Evolutionary conservation across 108 stramenopile species (phyloP).

Genomic region (Skeletonema marinoi): DNA sequence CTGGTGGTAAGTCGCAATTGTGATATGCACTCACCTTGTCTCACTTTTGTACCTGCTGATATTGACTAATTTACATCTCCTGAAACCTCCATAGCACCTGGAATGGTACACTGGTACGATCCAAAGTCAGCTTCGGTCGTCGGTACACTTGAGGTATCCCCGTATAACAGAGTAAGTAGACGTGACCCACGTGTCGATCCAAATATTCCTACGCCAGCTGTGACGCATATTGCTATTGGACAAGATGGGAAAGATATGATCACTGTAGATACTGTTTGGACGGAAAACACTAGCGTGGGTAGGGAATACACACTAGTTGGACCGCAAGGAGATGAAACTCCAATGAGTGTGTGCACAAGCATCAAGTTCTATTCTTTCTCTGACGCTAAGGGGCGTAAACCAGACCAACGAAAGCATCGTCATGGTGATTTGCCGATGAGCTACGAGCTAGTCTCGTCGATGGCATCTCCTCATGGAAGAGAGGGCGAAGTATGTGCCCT

Average conservation of each 20-base stretch:
- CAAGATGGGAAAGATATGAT: conserved; percentile 62
- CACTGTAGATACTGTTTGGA: conserved; percentile 67
- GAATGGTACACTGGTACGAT: conserved; percentile 85
- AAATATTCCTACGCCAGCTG: conserved; percentile 62
- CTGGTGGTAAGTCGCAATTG: background rate
- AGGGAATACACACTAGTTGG: conserved; percentile 16
- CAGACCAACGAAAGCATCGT: conserved; percentile 19
- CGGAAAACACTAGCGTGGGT: conserved; percentile 72
- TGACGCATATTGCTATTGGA: conserved; percentile 60
- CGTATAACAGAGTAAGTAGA: conserved; percentile 77
- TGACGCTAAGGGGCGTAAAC: conserved; percentile 16
- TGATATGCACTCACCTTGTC: background rate
- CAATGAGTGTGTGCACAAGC: conserved; percentile 62
- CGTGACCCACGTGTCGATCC: conserved; percentile 52
- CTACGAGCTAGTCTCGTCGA: conserved; percentile 60
- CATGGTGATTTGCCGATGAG: conserved; percentile 37
- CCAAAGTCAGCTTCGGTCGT: conserved; percentile 49
- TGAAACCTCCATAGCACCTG: conserved; percentile 57
- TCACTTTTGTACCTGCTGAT: background rate
- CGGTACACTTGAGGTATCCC: conserved; percentile 70
- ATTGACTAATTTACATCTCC: conserved; percentile 14
- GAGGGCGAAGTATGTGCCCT: conserved; percentile 61
- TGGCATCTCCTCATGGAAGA: conserved; percentile 81
- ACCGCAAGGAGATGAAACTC: conserved; percentile 4
- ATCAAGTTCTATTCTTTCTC: conserved; percentile 73